A percentile compares a stretch with the other conserved stretches of the same genome.
Conservation (phyloP, 2,329 filamentous ascomycete genomes). For the Alternaria dauci region DNA sequence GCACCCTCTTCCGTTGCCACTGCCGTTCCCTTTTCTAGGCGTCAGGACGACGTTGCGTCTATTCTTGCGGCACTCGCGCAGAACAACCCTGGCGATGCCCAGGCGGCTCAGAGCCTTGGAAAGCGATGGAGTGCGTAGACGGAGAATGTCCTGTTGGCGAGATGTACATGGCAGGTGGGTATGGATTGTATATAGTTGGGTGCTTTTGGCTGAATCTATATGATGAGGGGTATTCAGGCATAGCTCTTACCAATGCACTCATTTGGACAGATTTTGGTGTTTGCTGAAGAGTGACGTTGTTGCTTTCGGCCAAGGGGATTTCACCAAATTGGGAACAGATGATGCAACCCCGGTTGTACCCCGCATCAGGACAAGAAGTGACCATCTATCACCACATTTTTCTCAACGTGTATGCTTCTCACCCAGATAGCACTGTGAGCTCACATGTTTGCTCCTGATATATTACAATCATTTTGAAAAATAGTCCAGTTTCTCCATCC, state of each 20-base stretch:
- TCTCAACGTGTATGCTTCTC: not conserved
- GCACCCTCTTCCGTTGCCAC: not conserved
- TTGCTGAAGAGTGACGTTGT: not conserved
- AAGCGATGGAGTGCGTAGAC: constrained; percentile 12
- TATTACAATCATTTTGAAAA: not conserved
- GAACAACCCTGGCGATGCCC: constrained; percentile 37
- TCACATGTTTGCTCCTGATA: not conserved
- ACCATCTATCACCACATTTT: not conserved
- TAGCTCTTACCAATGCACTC: not conserved
- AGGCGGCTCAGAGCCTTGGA: constrained; percentile 18
- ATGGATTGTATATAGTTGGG: not conserved
- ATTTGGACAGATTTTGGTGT: not conserved
- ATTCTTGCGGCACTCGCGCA: constrained; percentile 32
- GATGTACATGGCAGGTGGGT: no score
- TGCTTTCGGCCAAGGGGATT: not conserved
- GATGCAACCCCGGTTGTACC: not conserved
- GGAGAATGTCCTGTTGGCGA: not conserved
- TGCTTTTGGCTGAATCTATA: not conserved
- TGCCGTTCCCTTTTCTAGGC: constrained; percentile 3
- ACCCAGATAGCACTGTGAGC: no score
- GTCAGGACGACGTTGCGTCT: constrained; percentile 24
- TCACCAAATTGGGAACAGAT: not conserved
- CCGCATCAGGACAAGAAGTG: not conserved
- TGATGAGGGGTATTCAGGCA: not conserved
- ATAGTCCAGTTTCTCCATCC: constrained; percentile 14